Evolutionary conservation across 2,329 filamentous ascomycete species (phyloP), one percentile per base, ranked within the genome.

Genomic region (Kalaharituber pfeilii): DNA sequence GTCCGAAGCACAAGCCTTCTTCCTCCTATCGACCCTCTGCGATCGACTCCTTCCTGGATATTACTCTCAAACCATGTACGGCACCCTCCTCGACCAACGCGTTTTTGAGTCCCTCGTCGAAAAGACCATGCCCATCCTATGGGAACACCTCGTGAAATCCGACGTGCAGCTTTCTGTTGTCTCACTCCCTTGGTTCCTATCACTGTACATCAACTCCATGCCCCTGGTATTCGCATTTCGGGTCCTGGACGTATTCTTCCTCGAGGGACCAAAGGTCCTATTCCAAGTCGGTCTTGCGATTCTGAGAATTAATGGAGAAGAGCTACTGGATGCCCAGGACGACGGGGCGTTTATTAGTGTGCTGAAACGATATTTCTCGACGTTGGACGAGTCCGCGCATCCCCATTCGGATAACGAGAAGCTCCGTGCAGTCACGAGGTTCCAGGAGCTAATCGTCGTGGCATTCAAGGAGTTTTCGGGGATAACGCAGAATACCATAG

Each of bases 61-160:
- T 71, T 98, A 98, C 69, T 96, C 89, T 4, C 93, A 84, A 18
- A 98, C 93, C 60, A 98, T 98, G 91, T 98, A 98, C 69, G 91
- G 91, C 62, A 98, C 91, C 1, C 74, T 98, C 4, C 76, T 98
- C 36, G 91, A 98, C 65, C 91, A 98, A 65, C 86, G 91, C 62
- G 91, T 98, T 13, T 98, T 98, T 64, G 91, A 98, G 70, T 93
- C 85, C 2, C 74, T 98, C 3, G 91, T 98, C n/a, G 91, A 98
- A 68, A 91, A 86, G 71, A 98, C 91, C 1, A 96, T 98, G 88
- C 91, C 91, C 1, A 83, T 98, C 56, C 76, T 98, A 15, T 98
- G 91, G 88, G 89, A 96, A 22, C 91, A 98, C 65, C 78, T 98
- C n/a, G 84, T 88, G 60, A 94, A 91, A 70, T 91, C 84, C 56